A percentile compares a stretch with the other conserved stretches of the same genome.
Evolutionary conservation across 305 asterid genomes (phyloP).

Genomic region (Fraxinus baroniana): DNA sequence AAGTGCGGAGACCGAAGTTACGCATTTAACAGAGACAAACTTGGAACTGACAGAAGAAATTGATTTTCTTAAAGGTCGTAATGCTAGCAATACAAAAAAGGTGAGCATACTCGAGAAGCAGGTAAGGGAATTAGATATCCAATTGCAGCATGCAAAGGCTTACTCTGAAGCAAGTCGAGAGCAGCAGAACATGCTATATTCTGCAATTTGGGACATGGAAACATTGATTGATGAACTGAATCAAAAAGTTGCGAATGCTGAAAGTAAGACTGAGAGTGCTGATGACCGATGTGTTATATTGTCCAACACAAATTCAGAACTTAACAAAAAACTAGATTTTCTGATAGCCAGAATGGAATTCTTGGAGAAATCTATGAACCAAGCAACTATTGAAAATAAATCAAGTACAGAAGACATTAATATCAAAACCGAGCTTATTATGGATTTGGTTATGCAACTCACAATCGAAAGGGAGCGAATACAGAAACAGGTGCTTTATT

Average conservation of each 20-base stretch:
- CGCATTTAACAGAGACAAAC: constrained; percentile 64
- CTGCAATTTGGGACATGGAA: constrained; percentile 97
- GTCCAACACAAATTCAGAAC: constrained; percentile 53
- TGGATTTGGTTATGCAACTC: constrained; percentile 64
- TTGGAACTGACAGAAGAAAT: constrained; percentile 73
- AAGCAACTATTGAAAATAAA: constrained; percentile 49
- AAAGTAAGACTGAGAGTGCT: constrained; percentile 50
- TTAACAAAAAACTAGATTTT: constrained; percentile 52
- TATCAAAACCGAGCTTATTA: constrained; percentile 49
- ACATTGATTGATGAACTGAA: constrained; percentile 80
- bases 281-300: constrained; percentile 55
- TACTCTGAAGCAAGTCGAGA: constrained; percentile 84
- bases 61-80: constrained; percentile 61
- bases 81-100: constrained; percentile 50
- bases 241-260: constrained; percentile 63
- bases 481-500: constrained; percentile 50
- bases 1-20: constrained; percentile 52
- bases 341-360: constrained; percentile 42
- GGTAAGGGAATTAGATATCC: constrained; percentile 58
- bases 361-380: constrained; percentile 50
- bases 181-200: constrained; percentile 72
- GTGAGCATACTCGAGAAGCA: constrained; percentile 62
- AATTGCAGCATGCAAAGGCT: constrained; percentile 61
- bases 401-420: constrained; percentile 57
- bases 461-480: constrained; percentile 74